These are phyloP conservation scores for Calvatia gigantea DNA, from an alignment of 768 basidiomycete genomes.

Conservation along the genomic window DNA sequence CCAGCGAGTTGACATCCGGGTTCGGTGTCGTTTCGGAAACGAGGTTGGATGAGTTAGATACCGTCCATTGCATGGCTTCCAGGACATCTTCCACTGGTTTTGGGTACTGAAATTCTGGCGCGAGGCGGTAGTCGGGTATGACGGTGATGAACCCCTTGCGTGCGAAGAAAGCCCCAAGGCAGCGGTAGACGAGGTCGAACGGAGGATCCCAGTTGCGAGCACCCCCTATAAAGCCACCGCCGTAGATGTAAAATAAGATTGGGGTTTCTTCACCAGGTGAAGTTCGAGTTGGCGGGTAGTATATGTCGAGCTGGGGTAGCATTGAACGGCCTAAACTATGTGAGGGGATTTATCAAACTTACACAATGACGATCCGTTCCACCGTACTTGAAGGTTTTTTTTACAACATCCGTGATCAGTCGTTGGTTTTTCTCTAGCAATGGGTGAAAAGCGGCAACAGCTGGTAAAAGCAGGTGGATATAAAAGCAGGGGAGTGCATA, in stretches of 20 bases:
- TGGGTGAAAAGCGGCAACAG: slow-evolving; percentile 44
- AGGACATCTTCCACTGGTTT: slow-evolving; percentile 52
- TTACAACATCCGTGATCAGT: slow-evolving; percentile 44
- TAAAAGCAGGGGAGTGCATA: background rate
- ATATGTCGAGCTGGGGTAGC: slow-evolving; percentile 68
- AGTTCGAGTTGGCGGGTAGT: slow-evolving; percentile 44
- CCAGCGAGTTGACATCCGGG: slow-evolving; percentile 39
- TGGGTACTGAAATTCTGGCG: slow-evolving; percentile 55
- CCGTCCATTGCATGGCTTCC: slow-evolving; percentile 55
- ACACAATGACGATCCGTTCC: slow-evolving; percentile 48
- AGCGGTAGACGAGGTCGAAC: slow-evolving; percentile 49
- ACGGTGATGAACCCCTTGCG: slow-evolving; percentile 55
- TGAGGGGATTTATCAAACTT: slow-evolving; percentile 12
- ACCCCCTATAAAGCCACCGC: slow-evolving; percentile 59
- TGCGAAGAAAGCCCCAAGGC: slow-evolving; percentile 60
- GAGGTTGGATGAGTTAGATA: slow-evolving; percentile 32
- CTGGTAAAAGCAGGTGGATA: slow-evolving; percentile 26
- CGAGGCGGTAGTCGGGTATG: slow-evolving; percentile 67
- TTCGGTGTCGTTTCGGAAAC: slow-evolving; percentile 23
- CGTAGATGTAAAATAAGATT: slow-evolving; percentile 63
- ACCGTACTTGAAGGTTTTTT: slow-evolving; percentile 58
- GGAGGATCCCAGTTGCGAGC: slow-evolving; percentile 41
- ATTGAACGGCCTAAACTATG: background rate
- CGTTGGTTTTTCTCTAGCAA: slow-evolving; percentile 43
- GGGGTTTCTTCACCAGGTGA: slow-evolving; percentile 31